These are phyloP conservation scores for Lactarius psammicola DNA, from an alignment of 768 basidiomycete genomes.

Conservation along the genomic window DNA sequence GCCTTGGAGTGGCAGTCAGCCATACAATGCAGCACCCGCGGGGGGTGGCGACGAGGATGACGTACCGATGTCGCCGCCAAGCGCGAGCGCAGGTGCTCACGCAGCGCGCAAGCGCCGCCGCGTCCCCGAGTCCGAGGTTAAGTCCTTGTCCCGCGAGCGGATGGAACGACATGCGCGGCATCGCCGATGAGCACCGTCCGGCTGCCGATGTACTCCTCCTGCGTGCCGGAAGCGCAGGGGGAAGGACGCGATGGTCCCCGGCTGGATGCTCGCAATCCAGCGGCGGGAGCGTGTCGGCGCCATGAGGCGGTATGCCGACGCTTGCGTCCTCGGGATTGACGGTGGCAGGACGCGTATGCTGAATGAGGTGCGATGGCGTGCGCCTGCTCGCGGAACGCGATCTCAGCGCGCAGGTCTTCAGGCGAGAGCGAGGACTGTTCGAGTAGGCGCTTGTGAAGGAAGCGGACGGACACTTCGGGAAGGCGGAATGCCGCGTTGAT, in stretches of 20 bases:
- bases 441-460: constrained; percentile 60
- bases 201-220: constrained; percentile 80
- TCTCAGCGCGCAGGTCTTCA: constrained; percentile 56
- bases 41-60: constrained; percentile 12
- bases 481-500: constrained; percentile 91
- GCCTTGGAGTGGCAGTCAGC: constrained; percentile 42
- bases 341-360: constrained; percentile 54
- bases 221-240: constrained; percentile 86
- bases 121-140: constrained; percentile 91
- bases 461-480: constrained; percentile 68
- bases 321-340: constrained; percentile 30
- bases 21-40: neutral
- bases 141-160: constrained; percentile 96
- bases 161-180: constrained; percentile 92
- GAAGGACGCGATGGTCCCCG: constrained; percentile 80
- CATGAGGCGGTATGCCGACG: constrained; percentile 57
- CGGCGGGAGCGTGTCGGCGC: constrained; percentile 69
- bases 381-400: constrained; percentile 69
- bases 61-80: constrained; percentile 84
- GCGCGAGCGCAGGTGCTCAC: constrained; percentile 53
- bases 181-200: constrained; percentile 92
- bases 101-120: constrained; percentile 63
- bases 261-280: constrained; percentile 67
- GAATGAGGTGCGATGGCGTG: constrained; percentile 65
- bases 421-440: constrained; percentile 53